These are phyloP conservation scores for Xerocomus subilludens DNA, from an alignment of 1,284 basidiomycete species.

Conservation along the genomic window DNA sequence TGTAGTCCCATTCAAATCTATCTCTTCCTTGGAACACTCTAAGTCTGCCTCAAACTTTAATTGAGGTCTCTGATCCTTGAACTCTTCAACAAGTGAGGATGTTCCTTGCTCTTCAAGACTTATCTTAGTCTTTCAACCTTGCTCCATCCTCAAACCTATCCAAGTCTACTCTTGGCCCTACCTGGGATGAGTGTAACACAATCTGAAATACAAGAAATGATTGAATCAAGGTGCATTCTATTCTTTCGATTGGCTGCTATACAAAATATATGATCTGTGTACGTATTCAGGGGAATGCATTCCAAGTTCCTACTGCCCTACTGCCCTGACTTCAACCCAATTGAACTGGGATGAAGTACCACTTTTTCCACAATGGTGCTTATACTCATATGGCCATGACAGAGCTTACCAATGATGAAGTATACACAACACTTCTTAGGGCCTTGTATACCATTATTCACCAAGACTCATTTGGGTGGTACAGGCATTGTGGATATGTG, in stretches of 20 bases:
- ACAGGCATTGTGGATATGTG: conserved; percentile 10
- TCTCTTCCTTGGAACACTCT: no score
- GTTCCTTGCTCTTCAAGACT: no score
- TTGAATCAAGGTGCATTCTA: neutral
- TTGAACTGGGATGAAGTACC: conserved; percentile 29
- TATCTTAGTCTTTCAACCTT: no score
- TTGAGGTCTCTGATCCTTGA: no score
- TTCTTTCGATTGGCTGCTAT: neutral
- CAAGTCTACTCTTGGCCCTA: no score
- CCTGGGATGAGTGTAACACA: no score
- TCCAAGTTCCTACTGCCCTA: conserved; percentile 31
- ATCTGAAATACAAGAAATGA: neutral
- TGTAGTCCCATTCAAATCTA: no score
- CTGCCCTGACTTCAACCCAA: conserved; percentile 25
- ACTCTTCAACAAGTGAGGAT: no score
- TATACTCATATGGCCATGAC: conserved; percentile 19
- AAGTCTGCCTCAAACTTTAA: no score
- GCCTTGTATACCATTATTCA: conserved; percentile 31
- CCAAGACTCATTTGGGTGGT: conserved; percentile 18
- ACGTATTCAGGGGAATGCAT: conserved; percentile 6
- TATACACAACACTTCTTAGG: conserved; percentile 28
- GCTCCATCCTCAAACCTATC: no score
- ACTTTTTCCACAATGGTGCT: conserved; percentile 13
- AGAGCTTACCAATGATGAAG: conserved; percentile 10
- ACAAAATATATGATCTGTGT: neutral